Evolutionary conservation across 805 yeast genomes (phyloP).

Genomic region (Cyberlindnera bimundalis): DNA sequence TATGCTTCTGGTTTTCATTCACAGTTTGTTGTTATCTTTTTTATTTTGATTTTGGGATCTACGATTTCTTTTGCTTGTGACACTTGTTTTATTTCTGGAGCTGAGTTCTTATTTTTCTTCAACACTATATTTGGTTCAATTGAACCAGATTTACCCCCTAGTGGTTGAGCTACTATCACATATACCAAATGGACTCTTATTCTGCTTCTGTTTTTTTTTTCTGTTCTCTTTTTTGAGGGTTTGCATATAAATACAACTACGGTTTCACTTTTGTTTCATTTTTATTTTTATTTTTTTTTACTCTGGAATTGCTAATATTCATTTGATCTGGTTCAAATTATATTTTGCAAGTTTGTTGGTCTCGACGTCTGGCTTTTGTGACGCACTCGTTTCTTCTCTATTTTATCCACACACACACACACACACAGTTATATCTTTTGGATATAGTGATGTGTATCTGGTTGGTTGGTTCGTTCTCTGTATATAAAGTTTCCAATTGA

Average conservation of each 20-base stretch:
- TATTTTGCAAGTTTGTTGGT: background rate
- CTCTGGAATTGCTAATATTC: background rate
- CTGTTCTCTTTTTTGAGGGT: background rate
- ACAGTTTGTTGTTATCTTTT: background rate
- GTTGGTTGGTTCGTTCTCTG: too few species aligned
- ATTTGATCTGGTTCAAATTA: background rate
- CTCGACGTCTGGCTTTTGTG: background rate
- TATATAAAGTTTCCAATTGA: too few species aligned
- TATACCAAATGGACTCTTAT: background rate
- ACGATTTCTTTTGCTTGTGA: too few species aligned
- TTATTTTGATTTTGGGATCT: background rate
- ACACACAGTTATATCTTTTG: too few species aligned
- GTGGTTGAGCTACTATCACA: background rate
- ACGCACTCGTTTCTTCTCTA: too few species aligned
- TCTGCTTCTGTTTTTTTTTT: background rate
- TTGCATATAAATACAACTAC: background rate
- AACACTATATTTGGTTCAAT: background rate
- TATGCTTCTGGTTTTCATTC: conserved; percentile 1
- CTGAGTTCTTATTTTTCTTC: background rate
- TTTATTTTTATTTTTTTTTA: too few species aligned
- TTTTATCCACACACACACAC: too few species aligned
- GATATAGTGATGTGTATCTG: too few species aligned
- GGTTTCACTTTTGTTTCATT: background rate
- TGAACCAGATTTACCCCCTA: background rate
- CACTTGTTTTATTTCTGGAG: background rate